Evolutionary conservation across 75 land plant species (phyloP).

Genomic region (Gnetum montanum): DNA sequence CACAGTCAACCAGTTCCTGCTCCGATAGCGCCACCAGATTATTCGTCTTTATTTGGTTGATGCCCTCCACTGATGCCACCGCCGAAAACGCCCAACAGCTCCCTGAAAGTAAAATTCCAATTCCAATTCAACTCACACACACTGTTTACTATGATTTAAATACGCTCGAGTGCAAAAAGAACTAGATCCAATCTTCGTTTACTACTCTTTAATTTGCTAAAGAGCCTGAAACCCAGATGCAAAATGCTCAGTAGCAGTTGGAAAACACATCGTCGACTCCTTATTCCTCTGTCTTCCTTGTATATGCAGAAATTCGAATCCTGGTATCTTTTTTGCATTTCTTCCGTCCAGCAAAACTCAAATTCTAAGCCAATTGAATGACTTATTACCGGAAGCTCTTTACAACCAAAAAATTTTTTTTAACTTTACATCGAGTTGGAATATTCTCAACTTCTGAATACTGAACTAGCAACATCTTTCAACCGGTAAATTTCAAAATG

Average conservation of each 20-base stretch:
- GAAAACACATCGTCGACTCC: too few species aligned
- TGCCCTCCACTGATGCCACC: conserved; percentile 59
- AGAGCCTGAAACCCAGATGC: neutral
- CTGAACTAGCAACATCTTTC: neutral
- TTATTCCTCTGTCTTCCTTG: too few species aligned
- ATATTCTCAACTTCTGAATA: too few species aligned
- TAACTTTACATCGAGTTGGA: too few species aligned
- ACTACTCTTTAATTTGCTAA: too few species aligned
- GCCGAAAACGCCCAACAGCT: conserved; percentile 82
- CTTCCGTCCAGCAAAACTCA: neutral
- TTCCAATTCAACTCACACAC: neutral
- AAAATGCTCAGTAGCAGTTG: too few species aligned
- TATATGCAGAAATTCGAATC: too few species aligned
- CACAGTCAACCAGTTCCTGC: conserved; percentile 79
- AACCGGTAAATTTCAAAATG: neutral
- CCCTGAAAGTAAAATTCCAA: conserved; percentile 33
- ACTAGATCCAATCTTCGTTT: neutral
- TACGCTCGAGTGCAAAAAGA: neutral
- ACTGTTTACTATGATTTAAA: neutral
- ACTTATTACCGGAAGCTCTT: too few species aligned
- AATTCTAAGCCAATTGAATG: too few species aligned
- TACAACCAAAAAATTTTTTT: too few species aligned
- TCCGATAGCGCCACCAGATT: conserved; percentile 48
- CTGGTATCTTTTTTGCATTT: too few species aligned
- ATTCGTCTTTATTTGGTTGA: conserved; percentile 51